Evolutionary conservation across 306 rosid species (phyloP).

Genomic region (Cucurbita ficifolia): DNA sequence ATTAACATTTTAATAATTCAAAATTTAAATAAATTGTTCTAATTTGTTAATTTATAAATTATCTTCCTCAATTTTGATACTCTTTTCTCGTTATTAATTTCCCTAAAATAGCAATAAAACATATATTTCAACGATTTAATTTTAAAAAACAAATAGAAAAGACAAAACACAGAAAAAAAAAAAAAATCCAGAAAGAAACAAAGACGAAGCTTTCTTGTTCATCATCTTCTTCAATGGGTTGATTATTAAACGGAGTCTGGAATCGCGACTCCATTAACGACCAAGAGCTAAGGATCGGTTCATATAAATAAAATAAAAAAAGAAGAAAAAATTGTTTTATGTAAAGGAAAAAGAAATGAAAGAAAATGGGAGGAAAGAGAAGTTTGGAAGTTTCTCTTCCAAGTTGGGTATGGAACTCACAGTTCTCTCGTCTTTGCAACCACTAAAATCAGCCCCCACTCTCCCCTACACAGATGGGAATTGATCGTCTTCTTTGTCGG

Average conservation of each 20-base stretch:
- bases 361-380: neutral
- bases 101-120: no score
- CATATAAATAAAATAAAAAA: neutral
- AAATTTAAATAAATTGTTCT: no score
- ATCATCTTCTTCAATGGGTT: neutral
- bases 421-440: slow-evolving; percentile 10
- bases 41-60: no score
- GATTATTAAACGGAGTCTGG: neutral
- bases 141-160: no score
- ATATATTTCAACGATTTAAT: no score
- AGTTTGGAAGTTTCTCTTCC: neutral
- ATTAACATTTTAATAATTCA: no score
- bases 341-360: neutral
- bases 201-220: neutral
- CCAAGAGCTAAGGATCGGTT: neutral
- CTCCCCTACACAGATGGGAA: slow-evolving; percentile 1
- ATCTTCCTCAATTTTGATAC: no score
- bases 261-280: neutral
- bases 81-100: no score
- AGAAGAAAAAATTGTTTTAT: neutral
- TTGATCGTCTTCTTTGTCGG: slow-evolving; percentile 7
- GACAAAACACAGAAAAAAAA: neutral
- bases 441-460: slow-evolving; percentile 11
- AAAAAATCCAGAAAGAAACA: neutral
- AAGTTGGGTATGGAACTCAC: slow-evolving; percentile 2